Evolutionary conservation across 2,329 filamentous ascomycete genomes (phyloP).

Genomic region (Chrysoporthe puriensis): DNA sequence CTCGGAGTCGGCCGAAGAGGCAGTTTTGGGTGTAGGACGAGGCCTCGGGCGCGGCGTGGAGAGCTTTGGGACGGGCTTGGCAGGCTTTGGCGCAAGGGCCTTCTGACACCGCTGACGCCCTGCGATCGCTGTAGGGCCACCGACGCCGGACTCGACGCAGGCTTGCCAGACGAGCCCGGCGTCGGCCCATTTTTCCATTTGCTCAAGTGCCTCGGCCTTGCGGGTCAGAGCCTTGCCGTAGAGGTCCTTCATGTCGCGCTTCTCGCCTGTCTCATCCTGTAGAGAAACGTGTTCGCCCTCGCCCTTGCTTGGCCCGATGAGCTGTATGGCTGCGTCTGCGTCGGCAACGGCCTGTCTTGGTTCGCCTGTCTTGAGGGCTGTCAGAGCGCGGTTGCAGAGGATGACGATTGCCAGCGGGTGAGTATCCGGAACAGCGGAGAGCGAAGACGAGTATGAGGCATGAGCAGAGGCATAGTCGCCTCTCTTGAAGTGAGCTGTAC

Average conservation of each 20-base stretch:
- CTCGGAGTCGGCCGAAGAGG: conserved; percentile 61
- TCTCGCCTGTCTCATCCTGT: conserved; percentile 59
- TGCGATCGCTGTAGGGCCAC: conserved; percentile 81
- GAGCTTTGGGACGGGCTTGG: conserved; percentile 38
- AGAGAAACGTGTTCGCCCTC: conserved; percentile 80
- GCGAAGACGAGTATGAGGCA: conserved; percentile 76
- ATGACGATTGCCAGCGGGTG: conserved; percentile 90
- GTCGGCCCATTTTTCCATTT: conserved; percentile 92
- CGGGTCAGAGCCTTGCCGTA: conserved; percentile 92
- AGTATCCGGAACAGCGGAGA: conserved; percentile 71
- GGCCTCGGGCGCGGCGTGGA: conserved; percentile 51
- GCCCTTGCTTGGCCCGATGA: conserved; percentile 81
- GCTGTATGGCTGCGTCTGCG: conserved; percentile 75
- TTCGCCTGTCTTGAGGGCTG: conserved; percentile 87
- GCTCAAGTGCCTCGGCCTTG: conserved; percentile 93
- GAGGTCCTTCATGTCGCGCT: conserved; percentile 88
- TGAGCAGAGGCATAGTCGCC: conserved; percentile 91
- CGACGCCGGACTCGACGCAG: conserved; percentile 82
- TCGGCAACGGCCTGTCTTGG: conserved; percentile 86
- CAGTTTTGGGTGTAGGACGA: conserved; percentile 45
- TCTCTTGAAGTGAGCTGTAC: conserved; percentile 88
- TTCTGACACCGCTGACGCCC: conserved; percentile 89
- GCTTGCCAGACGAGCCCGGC: conserved; percentile 79
- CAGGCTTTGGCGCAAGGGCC: conserved; percentile 73
- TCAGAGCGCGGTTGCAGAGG: conserved; percentile 88